A percentile compares a stretch with the other conserved stretches of the same genome.
Conservation (phyloP, 108 stramenopile genomes). For the Cyclotella baltica region DNA sequence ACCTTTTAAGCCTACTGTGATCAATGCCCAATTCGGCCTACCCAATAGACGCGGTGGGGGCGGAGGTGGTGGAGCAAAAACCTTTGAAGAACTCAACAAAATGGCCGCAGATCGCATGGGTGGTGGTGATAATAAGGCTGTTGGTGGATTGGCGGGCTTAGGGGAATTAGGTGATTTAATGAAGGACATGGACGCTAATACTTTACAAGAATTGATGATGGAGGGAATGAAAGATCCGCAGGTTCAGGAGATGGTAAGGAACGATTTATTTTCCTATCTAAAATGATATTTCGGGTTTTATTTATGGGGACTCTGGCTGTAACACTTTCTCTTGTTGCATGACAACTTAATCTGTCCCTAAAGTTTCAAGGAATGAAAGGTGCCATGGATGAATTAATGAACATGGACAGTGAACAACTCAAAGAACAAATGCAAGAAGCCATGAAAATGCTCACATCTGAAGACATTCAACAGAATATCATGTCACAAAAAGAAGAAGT, state of each 20-base stretch:
- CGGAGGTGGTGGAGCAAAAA: conserved; percentile 39
- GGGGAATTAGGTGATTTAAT: conserved; percentile 42
- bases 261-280: no score
- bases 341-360: no score
- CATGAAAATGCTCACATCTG: conserved; percentile 66
- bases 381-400: conserved; percentile 70
- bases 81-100: conserved; percentile 50
- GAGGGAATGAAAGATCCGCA: conserved; percentile 63
- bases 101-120: conserved; percentile 47
- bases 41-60: conserved; percentile 47
- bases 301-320: no score
- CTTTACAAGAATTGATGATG: conserved; percentile 51
- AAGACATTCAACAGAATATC: conserved; percentile 55
- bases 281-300: no score
- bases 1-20: conserved; percentile 36
- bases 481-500: conserved; percentile 71
- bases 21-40: conserved; percentile 76
- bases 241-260: conserved; percentile 59
- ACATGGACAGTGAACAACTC: conserved; percentile 82
- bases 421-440: conserved; percentile 81
- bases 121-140: conserved; percentile 2
- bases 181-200: conserved; percentile 25
- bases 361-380: conserved; percentile 52
- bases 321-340: no score
- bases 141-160: conserved; percentile 27